Conservation (phyloP, 306 rosid species). For the Elaeagnus macrophylla region DNA sequence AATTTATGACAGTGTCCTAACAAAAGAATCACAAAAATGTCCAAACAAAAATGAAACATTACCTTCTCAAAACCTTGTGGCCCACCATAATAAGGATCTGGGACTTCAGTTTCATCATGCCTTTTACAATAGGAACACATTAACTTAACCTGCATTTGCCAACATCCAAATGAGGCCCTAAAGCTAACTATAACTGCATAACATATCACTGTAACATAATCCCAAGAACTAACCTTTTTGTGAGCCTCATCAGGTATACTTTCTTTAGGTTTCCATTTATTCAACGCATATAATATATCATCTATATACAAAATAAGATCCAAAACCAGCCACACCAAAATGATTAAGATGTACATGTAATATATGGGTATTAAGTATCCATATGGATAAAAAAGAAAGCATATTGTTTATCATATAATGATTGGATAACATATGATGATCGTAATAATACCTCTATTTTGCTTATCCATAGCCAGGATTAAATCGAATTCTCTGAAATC, state of each 20-base stretch:
- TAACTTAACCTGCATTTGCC: slow-evolving; percentile 53
- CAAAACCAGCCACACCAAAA: not conserved
- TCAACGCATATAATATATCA: slow-evolving; percentile 65
- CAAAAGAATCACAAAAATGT: not conserved
- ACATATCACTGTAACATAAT: slow-evolving; percentile 2
- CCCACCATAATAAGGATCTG: slow-evolving; percentile 92
- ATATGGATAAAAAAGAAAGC: too few relatives aligned
- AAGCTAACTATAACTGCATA: not conserved
- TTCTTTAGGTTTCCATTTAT: slow-evolving; percentile 54
- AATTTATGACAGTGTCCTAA: too few relatives aligned
- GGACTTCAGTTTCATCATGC: slow-evolving; percentile 76
- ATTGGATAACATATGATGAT: not conserved
- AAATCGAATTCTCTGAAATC: slow-evolving; percentile 82
- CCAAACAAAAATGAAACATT: slow-evolving; percentile 16
- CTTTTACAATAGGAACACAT: slow-evolving; percentile 82
- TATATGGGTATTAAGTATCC: not conserved
- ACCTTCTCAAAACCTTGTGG: slow-evolving; percentile 92
- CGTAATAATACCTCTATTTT: slow-evolving; percentile 49
- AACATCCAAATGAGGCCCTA: not conserved
- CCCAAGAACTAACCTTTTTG: slow-evolving; percentile 42
- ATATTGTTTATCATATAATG: too few relatives aligned
- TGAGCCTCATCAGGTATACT: slow-evolving; percentile 60
- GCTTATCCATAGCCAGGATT: slow-evolving; percentile 86
- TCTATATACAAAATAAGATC: slow-evolving; percentile 34
- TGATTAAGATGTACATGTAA: not conserved